Base-by-base conservation (phyloP, 2,329 filamentous ascomycete genomes). In the Penicillium paneum region DNA sequence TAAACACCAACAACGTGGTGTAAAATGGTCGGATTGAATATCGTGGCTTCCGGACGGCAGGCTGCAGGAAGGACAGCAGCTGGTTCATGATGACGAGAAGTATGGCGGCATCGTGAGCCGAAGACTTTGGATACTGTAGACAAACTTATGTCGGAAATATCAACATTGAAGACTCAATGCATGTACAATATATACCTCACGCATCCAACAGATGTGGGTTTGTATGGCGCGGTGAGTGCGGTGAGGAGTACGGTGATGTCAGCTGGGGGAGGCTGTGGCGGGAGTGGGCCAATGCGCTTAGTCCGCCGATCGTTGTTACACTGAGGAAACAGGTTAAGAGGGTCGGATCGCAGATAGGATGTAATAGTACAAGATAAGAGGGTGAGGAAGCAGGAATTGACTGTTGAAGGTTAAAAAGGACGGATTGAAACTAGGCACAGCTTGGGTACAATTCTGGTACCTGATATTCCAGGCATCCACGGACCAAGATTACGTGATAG, bases 21-120 rank as follows among this genome's bases (percentile, higher is more conserved):
- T 75, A 79, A 65, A 81, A 81, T 19, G 77, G 73, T 43, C 76
- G 70, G 40, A 71, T 70, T 10, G 77, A 76, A 59, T 76, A 77
- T 52, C 62, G 65, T 58, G 71, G 66, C 54, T 50, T 64, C 55
- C 60, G 60, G 46, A 52, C 56, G 49, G 57, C 50, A 51, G 63
- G 57, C 61, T 59, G 62, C 54, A 64, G 56, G 19, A 58, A 53
- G 38, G 61, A 55, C 41, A 59, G 57, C 53, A 66, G 52, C 54
- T 55, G 52, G 57, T 58, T 56, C 57, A 61, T 62, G 59, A 68
- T 73, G 48, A 57, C 62, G 59, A 57, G 38, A 32, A 48, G 56
- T 45, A 49, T 52, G 35, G 57, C 59, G 49, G 64, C 70, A 73
- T 70, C 59, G 63, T 74, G 66, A 54, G 51, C 54, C 53, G 35